These are phyloP conservation scores for Quercus lobata DNA, from an alignment of 331 rosid species.

Conservation along the genomic window DNA sequence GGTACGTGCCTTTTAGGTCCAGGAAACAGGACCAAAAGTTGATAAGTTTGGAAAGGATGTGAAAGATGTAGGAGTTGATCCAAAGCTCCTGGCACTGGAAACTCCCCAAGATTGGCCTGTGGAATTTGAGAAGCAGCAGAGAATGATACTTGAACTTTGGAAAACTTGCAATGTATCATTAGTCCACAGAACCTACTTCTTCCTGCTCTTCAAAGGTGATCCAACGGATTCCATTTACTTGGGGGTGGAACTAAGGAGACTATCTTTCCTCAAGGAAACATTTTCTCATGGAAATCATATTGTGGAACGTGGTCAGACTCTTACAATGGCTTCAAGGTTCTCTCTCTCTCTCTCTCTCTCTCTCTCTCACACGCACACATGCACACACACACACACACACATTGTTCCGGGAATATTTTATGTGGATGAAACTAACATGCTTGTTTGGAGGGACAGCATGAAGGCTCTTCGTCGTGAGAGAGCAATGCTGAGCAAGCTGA, in stretches of 20 bases:
- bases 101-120: constrained; percentile 67
- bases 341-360: constrained; percentile 10
- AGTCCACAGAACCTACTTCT: constrained; percentile 95
- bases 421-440: constrained; percentile 12
- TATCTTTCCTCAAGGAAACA: constrained; percentile 75
- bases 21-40: constrained; percentile 33
- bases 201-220: constrained; percentile 92
- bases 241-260: constrained; percentile 91
- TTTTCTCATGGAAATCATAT: constrained; percentile 55
- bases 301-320: constrained; percentile 49
- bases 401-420: not conserved
- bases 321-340: constrained; percentile 78
- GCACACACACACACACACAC: not conserved
- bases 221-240: constrained; percentile 85
- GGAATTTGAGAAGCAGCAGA: constrained; percentile 73
- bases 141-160: constrained; percentile 82
- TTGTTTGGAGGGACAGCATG: constrained; percentile 41
- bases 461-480: constrained; percentile 74
- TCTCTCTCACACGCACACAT: not conserved
- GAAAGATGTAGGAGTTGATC: constrained; percentile 57
- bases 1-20: constrained; percentile 38
- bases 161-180: constrained; percentile 78
- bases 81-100: constrained; percentile 54
- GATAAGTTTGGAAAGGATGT: constrained; percentile 32
- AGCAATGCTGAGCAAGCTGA: constrained; percentile 65